These are phyloP conservation scores for Penicillium griseofulvum DNA, from an alignment of 2,329 filamentous ascomycete genomes.

Conservation along the genomic window DNA sequence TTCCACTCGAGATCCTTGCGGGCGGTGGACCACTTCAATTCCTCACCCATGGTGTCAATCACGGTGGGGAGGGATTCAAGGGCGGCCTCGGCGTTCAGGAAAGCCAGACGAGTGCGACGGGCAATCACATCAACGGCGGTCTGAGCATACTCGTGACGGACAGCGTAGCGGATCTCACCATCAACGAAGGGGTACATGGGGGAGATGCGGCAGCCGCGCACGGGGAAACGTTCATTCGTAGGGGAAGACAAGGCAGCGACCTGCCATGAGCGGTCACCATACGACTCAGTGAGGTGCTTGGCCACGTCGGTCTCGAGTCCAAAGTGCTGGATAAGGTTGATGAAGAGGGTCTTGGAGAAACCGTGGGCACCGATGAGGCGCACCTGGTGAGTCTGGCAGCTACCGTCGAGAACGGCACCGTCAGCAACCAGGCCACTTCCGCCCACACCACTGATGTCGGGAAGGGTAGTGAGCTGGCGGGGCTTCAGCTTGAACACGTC, in stretches of 20 bases:
- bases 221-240: conserved; percentile 76
- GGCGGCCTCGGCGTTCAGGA: conserved; percentile 87
- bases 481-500: conserved; percentile 63
- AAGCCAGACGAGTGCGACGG: conserved; percentile 78
- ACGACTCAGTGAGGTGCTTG: conserved; percentile 80
- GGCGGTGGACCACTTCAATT: conserved; percentile 72
- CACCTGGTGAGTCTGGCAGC: conserved; percentile 79
- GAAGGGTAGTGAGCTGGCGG: conserved; percentile 57
- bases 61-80: conserved; percentile 80
- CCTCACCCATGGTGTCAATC: conserved; percentile 84
- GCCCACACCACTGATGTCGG: conserved; percentile 67
- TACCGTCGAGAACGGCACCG: conserved; percentile 66
- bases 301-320: conserved; percentile 89
- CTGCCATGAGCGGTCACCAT: conserved; percentile 89
- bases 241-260: conserved; percentile 77
- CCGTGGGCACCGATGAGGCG: conserved; percentile 81
- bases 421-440: conserved; percentile 70
- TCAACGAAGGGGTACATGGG: conserved; percentile 86
- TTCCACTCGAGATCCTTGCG: conserved; percentile 79
- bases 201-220: conserved; percentile 76
- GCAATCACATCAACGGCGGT: conserved; percentile 86
- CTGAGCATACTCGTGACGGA: conserved; percentile 86
- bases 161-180: conserved; percentile 84
- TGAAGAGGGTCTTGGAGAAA: conserved; percentile 87
- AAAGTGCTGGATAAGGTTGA: conserved; percentile 91